phyloP scores from a whole-genome alignment of 164 flowering plant genomes.

The Kalanchoe fedtschenkoi region DNA sequence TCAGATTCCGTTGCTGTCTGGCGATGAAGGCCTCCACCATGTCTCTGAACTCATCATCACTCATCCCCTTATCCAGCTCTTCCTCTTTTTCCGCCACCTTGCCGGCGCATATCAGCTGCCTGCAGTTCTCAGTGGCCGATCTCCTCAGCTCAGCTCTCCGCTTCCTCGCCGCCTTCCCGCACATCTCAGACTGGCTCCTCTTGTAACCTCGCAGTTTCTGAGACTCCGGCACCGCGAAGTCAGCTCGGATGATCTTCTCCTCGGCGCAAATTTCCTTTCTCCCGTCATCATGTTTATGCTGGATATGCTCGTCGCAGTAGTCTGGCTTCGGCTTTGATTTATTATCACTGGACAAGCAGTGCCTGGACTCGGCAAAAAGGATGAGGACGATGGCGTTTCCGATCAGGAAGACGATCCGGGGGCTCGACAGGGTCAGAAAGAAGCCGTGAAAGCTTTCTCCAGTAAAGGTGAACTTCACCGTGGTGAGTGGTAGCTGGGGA shows the following conservation, averaged over 20 bases:
- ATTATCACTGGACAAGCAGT: background rate
- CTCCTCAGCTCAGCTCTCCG: conserved; percentile 11
- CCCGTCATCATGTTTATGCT: background rate
- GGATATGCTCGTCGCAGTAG: background rate
- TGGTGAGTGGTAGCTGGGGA: background rate
- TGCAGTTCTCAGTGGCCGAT: conserved; percentile 17
- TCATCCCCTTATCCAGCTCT: conserved; percentile 13
- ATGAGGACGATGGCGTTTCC: background rate
- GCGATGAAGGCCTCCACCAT: conserved; percentile 42
- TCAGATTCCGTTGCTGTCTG: conserved; percentile 27
- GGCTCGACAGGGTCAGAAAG: background rate
- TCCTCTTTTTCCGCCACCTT: conserved; percentile 8
- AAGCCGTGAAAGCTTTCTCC: background rate
- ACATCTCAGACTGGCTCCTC: conserved; percentile 28
- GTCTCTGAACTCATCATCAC: conserved; percentile 32
- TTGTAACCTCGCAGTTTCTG: conserved; percentile 9
- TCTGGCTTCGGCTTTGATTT: background rate
- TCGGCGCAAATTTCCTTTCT: no score
- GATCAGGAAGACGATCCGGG: background rate
- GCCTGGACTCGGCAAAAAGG: background rate
- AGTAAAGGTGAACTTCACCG: background rate
- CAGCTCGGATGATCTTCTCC: no score
- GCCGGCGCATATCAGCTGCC: background rate
- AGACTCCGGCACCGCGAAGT: no score
- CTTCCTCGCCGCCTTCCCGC: background rate